These are phyloP conservation scores for Gillenia trifoliata DNA, from an alignment of 306 rosid species.

Conservation along the genomic window DNA sequence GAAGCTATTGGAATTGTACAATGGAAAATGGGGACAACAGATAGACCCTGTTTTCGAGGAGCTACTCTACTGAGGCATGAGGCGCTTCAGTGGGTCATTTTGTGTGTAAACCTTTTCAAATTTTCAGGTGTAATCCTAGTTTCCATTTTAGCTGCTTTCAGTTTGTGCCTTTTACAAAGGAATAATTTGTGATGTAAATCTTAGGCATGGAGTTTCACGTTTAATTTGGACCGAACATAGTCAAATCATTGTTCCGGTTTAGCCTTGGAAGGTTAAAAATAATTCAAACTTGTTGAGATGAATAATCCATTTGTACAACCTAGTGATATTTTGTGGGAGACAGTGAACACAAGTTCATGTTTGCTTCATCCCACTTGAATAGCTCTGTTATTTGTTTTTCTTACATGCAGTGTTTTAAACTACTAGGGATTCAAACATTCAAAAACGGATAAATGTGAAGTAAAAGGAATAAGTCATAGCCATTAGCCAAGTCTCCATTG, in stretches of 20 bases:
- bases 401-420: too few relatives aligned
- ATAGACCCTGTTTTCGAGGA: conserved; percentile 89
- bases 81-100: conserved; percentile 27
- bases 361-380: background rate
- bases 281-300: background rate
- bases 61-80: conserved; percentile 65
- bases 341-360: conserved; percentile 4
- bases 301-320: conserved; percentile 3
- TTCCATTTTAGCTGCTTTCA: conserved; percentile 24
- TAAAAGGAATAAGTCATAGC: too few relatives aligned
- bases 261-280: background rate
- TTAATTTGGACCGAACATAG: conserved; percentile 2
- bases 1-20: conserved; percentile 71
- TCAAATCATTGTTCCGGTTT: background rate
- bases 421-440: too few relatives aligned
- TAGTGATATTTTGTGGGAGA: background rate
- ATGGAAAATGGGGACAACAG: conserved; percentile 77
- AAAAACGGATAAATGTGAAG: too few relatives aligned
- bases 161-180: conserved; percentile 11
- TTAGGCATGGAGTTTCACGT: conserved; percentile 27
- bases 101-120: conserved; percentile 21
- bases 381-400: background rate
- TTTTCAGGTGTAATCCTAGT: conserved; percentile 22
- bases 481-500: too few relatives aligned
- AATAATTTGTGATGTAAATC: conserved; percentile 37